Conservation (phyloP, 306 rosid species). For the Vigna reflexopilosa region DNA sequence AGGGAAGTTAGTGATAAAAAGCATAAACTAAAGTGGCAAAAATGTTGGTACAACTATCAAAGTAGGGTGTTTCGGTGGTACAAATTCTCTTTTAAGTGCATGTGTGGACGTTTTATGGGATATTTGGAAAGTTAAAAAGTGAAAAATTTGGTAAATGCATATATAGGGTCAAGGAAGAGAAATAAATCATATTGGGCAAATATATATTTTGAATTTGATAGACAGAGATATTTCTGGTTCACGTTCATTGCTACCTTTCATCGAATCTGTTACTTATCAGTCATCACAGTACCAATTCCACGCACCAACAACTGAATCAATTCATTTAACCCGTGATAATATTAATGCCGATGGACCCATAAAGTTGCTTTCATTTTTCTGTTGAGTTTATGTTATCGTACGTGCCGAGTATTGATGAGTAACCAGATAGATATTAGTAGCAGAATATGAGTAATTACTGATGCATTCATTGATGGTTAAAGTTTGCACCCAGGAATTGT, state of each 20-base stretch:
- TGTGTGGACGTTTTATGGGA: neutral
- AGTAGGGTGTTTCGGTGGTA: neutral
- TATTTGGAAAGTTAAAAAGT: neutral
- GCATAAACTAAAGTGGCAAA: neutral
- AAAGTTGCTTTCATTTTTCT: neutral
- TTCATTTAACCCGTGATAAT: conserved; percentile 1
- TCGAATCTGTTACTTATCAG: neutral
- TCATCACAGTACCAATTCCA: neutral
- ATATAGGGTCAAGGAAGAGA: too few relatives aligned
- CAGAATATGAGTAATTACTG: neutral
- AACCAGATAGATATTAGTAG: neutral
- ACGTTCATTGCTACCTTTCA: neutral
- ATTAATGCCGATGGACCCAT: conserved; percentile 39
- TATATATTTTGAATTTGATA: neutral
- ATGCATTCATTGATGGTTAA: neutral
- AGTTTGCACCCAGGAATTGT: conserved; percentile 8
- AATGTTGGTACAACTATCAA: neutral
- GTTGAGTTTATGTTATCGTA: neutral
- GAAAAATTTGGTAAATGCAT: too few relatives aligned
- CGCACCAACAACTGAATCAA: conserved; percentile 8
- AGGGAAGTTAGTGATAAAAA: neutral
- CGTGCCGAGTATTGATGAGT: neutral
- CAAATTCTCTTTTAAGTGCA: neutral
- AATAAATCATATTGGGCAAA: neutral
- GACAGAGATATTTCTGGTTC: conserved; percentile 31